Conservation (phyloP, 345 rosid genomes). For the Salix udensis region DNA sequence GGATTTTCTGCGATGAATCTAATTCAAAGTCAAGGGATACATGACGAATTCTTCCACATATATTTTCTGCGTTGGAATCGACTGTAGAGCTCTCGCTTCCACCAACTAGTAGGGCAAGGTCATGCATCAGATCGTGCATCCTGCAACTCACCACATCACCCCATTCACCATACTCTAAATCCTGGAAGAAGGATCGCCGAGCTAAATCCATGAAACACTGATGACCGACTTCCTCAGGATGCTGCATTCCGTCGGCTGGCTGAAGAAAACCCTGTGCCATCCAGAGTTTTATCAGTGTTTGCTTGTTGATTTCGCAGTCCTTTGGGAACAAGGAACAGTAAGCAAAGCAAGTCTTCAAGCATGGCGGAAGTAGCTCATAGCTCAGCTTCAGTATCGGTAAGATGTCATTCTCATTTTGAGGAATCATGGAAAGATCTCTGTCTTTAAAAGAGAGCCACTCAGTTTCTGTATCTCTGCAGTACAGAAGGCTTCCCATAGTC, state of each 20-base stretch:
- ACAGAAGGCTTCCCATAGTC: conserved; percentile 20
- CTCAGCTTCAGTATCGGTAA: conserved; percentile 18
- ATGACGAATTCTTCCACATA: conserved; percentile 6
- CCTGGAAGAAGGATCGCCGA: conserved; percentile 22
- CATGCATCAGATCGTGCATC: conserved; percentile 23
- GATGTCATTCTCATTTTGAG: conserved; percentile 4
- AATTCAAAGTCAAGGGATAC: conserved; percentile 4
- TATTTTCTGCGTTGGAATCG: conserved; percentile 1
- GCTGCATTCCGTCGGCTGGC: neutral
- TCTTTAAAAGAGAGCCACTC: conserved; percentile 12
- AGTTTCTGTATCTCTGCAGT: neutral
- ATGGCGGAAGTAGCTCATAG: conserved; percentile 9
- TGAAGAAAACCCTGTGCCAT: conserved; percentile 6
- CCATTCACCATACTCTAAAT: conserved; percentile 6
- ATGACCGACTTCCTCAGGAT: conserved; percentile 13
- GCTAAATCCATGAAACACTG: conserved; percentile 17
- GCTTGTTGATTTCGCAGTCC: neutral
- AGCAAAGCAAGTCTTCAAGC: conserved; percentile 17
- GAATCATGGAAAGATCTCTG: conserved; percentile 15
- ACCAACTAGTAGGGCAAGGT: conserved; percentile 15
- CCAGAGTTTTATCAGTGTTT: neutral
- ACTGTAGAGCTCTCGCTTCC: conserved; percentile 7
- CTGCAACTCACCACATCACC: conserved; percentile 4
- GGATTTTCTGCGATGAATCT: neutral
- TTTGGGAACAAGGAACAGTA: conserved; percentile 16